These are phyloP conservation scores for Balakata baccata DNA, from an alignment of 345 rosid genomes.

Conservation along the genomic window DNA sequence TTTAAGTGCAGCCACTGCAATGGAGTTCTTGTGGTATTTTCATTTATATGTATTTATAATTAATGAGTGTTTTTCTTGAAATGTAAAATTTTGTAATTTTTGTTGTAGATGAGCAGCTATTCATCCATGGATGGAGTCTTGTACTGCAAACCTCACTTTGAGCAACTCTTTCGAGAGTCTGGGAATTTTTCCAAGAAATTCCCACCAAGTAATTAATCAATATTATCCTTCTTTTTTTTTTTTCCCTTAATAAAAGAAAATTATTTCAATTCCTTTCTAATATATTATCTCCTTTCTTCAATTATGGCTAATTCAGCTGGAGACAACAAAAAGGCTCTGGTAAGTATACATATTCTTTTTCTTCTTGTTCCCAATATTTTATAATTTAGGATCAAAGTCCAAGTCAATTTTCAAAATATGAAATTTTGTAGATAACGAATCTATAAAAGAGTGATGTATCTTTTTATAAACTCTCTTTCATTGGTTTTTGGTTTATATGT, in stretches of 20 bases:
- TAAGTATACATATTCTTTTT: conserved; percentile 4
- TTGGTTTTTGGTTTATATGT: no score
- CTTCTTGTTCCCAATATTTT: no score
- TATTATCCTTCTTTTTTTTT: neutral
- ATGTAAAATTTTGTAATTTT: no score
- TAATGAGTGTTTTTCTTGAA: neutral
- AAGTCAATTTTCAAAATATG: no score
- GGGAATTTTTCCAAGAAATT: conserved; percentile 52
- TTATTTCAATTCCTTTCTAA: neutral
- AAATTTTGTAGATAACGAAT: no score
- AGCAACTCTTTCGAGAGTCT: conserved; percentile 71
- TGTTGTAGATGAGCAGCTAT: conserved; percentile 57
- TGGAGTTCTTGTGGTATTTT: conserved; percentile 60
- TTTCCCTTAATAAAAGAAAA: no score
- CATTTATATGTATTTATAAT: neutral
- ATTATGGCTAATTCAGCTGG: conserved; percentile 36
- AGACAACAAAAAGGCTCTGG: conserved; percentile 38
- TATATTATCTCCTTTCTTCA: neutral
- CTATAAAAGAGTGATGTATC: no score
- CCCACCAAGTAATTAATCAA: conserved; percentile 33
- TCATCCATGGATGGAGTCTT: conserved; percentile 68
- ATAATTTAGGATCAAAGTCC: no score
- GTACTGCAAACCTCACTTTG: conserved; percentile 86
- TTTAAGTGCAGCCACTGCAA: conserved; percentile 90
- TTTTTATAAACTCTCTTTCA: no score